Conservation (phyloP, 805 yeast genomes). For the Saccharomycopsis fermentans region DNA sequence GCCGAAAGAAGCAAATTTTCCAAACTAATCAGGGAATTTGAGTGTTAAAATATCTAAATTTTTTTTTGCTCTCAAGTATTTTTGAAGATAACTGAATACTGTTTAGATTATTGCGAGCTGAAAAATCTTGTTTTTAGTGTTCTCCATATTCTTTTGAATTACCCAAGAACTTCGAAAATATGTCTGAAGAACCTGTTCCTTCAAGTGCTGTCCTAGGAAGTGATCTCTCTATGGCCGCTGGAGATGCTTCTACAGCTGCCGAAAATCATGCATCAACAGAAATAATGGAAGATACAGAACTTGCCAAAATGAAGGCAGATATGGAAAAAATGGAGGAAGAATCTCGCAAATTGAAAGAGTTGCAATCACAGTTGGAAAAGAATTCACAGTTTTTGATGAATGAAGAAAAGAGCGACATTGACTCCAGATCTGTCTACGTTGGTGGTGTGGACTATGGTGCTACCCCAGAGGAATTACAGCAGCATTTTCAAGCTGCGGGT, state of each 20-base stretch:
- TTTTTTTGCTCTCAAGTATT: too few relatives aligned
- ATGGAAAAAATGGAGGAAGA: conserved; percentile 50
- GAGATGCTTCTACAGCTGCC: not conserved
- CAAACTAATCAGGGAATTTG: too few relatives aligned
- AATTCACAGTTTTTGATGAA: conserved; percentile 29
- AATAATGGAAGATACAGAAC: conserved; percentile 11
- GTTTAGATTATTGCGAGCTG: too few relatives aligned
- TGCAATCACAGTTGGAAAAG: conserved; percentile 40
- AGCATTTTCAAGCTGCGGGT: conserved; percentile 61
- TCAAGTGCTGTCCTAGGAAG: not conserved
- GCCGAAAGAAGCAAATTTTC: too few relatives aligned
- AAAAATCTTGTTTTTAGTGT: too few relatives aligned
- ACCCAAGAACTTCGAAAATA: not conserved
- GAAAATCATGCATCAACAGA: not conserved
- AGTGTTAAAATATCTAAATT: too few relatives aligned
- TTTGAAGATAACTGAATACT: too few relatives aligned
- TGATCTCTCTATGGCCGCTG: not conserved
- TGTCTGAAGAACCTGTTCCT: conserved; percentile 8
- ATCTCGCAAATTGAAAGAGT: conserved; percentile 48
- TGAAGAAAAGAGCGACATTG: conserved; percentile 56
- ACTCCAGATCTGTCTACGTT: conserved; percentile 66
- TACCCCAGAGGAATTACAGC: conserved; percentile 70
- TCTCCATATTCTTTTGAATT: too few relatives aligned
- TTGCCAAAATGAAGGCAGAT: conserved; percentile 29
- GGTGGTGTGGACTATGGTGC: conserved; percentile 78